A percentile compares a stretch with the other conserved stretches of the same genome.
These are phyloP conservation scores for Aspergillus nomiae DNA, from an alignment of 2,329 filamentous ascomycete genomes.

Conservation along the genomic window DNA sequence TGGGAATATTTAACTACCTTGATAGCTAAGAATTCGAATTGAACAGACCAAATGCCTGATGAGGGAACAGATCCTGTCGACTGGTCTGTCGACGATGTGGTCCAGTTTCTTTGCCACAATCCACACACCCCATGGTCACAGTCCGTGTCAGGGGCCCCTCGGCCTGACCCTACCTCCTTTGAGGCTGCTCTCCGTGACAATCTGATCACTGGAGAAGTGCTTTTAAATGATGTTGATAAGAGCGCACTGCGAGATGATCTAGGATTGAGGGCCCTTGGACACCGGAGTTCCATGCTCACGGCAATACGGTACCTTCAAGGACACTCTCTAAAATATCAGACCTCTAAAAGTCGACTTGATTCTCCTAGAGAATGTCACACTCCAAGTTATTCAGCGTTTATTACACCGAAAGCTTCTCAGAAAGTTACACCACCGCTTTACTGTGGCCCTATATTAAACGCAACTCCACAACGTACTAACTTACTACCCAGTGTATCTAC, in stretches of 20 bases:
- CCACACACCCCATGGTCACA: slow-evolving; percentile 47
- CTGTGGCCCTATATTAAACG: not conserved
- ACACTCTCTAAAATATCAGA: slow-evolving; percentile 54
- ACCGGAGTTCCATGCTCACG: slow-evolving; percentile 59
- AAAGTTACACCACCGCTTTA: not conserved
- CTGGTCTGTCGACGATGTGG: slow-evolving; percentile 71
- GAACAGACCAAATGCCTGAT: slow-evolving; percentile 26
- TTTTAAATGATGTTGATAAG: slow-evolving; percentile 61
- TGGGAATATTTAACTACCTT: not conserved
- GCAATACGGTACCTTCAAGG: slow-evolving; percentile 60
- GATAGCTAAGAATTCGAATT: not conserved
- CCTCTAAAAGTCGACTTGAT: not conserved
- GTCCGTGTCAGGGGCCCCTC: slow-evolving; percentile 30
- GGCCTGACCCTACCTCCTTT: slow-evolving; percentile 58
- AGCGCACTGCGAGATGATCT: slow-evolving; percentile 56
- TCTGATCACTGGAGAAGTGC: slow-evolving; percentile 64
- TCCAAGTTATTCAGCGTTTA: not conserved
- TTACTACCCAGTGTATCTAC: not conserved
- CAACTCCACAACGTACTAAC: not conserved
- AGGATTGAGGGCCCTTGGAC: slow-evolving; percentile 59
- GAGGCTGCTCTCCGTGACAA: slow-evolving; percentile 61
- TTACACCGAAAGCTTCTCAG: not conserved
- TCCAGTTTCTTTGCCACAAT: slow-evolving; percentile 64
- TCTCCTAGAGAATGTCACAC: slow-evolving; percentile 10
- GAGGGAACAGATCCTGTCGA: slow-evolving; percentile 65